These are phyloP conservation scores for Xylariaceae sp. DNA, from an alignment of 2,329 filamentous ascomycete species.

Conservation along the genomic window DNA sequence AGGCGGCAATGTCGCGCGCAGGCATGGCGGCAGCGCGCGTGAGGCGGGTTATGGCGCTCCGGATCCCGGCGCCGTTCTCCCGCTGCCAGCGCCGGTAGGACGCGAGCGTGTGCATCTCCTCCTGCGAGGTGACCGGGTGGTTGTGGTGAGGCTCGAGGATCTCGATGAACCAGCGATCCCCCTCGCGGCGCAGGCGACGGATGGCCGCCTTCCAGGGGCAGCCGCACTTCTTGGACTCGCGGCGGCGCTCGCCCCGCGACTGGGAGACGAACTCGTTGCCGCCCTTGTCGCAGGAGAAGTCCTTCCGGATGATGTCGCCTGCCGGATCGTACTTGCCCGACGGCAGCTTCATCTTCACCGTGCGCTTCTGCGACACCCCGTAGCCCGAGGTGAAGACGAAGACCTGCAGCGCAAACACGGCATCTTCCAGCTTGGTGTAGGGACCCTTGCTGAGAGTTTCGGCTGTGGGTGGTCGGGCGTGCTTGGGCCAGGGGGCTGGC, in stretches of 20 bases:
- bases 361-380: constrained; percentile 29
- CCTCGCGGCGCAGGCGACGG: constrained; percentile 26
- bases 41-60: constrained; percentile 22
- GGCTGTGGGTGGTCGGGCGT: constrained; percentile 13
- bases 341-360: constrained; percentile 28
- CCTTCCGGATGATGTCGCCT: constrained; percentile 26
- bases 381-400: constrained; percentile 29
- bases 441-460: constrained; percentile 24
- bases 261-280: constrained; percentile 29
- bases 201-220: constrained; percentile 26
- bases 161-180: constrained; percentile 28
- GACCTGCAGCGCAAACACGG: constrained; percentile 27
- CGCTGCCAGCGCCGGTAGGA: constrained; percentile 29
- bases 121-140: constrained; percentile 25
- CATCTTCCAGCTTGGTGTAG: constrained; percentile 26
- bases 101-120: constrained; percentile 28
- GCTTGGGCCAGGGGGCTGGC: constrained; percentile 3
- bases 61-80: constrained; percentile 27
- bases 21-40: constrained; percentile 25
- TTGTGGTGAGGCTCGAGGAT: constrained; percentile 25
- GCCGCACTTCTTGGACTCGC: constrained; percentile 26
- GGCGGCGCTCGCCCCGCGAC: constrained; percentile 26
- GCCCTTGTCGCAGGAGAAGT: constrained; percentile 28
- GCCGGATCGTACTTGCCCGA: constrained; percentile 28
- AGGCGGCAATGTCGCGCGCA: constrained; percentile 23